Evolutionary conservation across 1,139 yeast genomes (phyloP).

Genomic region (Lodderomyces oxycetoniae): DNA sequence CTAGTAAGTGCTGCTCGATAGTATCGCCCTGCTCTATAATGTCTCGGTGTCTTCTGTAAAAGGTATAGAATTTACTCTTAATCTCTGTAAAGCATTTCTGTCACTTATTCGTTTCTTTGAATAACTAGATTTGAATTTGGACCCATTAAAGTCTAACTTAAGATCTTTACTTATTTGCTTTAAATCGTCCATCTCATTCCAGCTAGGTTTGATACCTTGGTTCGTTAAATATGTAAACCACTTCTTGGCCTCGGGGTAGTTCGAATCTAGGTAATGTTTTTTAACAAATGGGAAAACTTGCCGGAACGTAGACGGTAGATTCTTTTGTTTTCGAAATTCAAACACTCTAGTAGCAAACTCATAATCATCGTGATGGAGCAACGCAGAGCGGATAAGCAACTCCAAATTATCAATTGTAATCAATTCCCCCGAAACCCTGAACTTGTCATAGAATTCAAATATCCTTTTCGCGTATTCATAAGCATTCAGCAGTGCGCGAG

Average conservation of each 20-base stretch:
- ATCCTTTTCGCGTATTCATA: constrained; percentile 30
- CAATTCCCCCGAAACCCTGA: background rate
- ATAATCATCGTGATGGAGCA: constrained; percentile 30
- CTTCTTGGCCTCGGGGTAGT: constrained; percentile 26
- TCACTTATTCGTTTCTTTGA: constrained; percentile 22
- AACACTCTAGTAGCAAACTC: constrained; percentile 32
- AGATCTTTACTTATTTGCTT: background rate
- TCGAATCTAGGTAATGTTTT: constrained; percentile 32
- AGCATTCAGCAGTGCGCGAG: background rate
- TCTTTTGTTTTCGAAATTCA: constrained; percentile 21
- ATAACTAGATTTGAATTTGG: constrained; percentile 25
- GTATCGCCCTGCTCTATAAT: too few species aligned
- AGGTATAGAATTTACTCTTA: constrained; percentile 19
- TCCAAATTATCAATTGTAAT: constrained; percentile 20
- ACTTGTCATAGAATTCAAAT: constrained; percentile 19
- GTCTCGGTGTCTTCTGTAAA: background rate
- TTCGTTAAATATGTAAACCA: constrained; percentile 39
- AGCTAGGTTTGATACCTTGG: constrained; percentile 20
- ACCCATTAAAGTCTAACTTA: constrained; percentile 17
- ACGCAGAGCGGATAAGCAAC: constrained; percentile 27
- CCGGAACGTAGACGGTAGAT: constrained; percentile 35
- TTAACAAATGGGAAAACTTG: constrained; percentile 40
- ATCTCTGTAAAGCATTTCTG: constrained; percentile 18
- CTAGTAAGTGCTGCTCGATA: too few species aligned
- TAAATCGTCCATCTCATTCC: background rate